Conservation (phyloP, 345 rosid genomes). For the Excoecaria cochinchinensis region DNA sequence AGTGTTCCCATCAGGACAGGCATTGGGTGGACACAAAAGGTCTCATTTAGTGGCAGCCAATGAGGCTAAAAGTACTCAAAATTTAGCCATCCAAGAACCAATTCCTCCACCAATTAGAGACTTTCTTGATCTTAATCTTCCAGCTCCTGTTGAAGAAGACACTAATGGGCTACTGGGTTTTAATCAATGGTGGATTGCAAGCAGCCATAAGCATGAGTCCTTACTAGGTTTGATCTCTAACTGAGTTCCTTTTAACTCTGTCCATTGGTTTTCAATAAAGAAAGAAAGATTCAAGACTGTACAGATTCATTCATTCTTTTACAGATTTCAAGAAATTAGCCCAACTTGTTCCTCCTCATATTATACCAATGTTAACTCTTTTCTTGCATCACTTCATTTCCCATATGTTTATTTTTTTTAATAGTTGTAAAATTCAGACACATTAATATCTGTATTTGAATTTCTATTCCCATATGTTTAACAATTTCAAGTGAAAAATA, state of each 20-base stretch:
- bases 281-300: conserved; percentile 24
- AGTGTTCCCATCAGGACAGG: conserved; percentile 76
- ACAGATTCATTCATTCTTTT: conserved; percentile 51
- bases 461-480: not conserved
- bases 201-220: conserved; percentile 44
- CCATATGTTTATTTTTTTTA: not conserved
- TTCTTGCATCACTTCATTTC: not conserved
- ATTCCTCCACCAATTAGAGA: conserved; percentile 31
- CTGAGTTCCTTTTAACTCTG: conserved; percentile 15
- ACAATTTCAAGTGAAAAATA: too few relatives aligned
- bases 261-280: conserved; percentile 2
- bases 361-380: conserved; percentile 1
- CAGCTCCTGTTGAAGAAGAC: conserved; percentile 55
- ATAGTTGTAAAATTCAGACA: conserved; percentile 5
- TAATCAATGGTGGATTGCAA: conserved; percentile 54
- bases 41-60: conserved; percentile 41
- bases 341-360: conserved; percentile 11
- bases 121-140: conserved; percentile 55
- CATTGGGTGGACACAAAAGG: conserved; percentile 86
- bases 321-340: conserved; percentile 27
- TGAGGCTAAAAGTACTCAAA: conserved; percentile 20
- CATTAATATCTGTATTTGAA: not conserved
- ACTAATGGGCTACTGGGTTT: conserved; percentile 37
- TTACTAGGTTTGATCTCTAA: conserved; percentile 43
- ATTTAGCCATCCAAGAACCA: conserved; percentile 19